Conservation (phyloP, 495 filamentous ascomycete species). For the Aspergillus wentii region DNA sequence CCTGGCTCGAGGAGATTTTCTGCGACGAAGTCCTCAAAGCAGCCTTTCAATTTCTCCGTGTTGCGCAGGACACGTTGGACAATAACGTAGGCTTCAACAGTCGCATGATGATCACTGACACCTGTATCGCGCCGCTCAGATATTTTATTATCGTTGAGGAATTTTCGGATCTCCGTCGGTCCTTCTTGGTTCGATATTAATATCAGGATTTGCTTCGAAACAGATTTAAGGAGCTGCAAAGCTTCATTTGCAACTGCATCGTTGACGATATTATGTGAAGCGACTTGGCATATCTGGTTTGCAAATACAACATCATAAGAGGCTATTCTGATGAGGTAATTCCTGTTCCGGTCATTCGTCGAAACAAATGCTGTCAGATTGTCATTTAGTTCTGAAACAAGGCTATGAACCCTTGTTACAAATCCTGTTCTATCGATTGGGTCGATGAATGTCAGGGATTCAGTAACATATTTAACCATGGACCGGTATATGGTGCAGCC, state of each 20-base stretch:
- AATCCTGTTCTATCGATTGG: slow-evolving; percentile 40
- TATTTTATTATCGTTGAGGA: slow-evolving; percentile 60
- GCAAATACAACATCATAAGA: slow-evolving; percentile 34
- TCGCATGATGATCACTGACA: slow-evolving; percentile 52
- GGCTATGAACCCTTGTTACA: slow-evolving; percentile 23
- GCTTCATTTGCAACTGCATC: slow-evolving; percentile 15
- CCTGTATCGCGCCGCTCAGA: slow-evolving; percentile 55
- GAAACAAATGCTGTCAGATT: slow-evolving; percentile 18
- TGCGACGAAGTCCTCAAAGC: slow-evolving; percentile 51
- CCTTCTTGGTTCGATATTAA: slow-evolving; percentile 33
- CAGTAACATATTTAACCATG: slow-evolving; percentile 44
- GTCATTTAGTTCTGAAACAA: slow-evolving; percentile 25
- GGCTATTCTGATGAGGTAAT: slow-evolving; percentile 17
- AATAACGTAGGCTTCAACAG: slow-evolving; percentile 63
- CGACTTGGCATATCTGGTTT: slow-evolving; percentile 37
- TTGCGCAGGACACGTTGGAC: slow-evolving; percentile 53
- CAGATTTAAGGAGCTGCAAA: slow-evolving; percentile 22
- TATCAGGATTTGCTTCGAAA: slow-evolving; percentile 32
- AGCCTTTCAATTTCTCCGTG: slow-evolving; percentile 22
- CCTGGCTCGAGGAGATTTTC: slow-evolving; percentile 9
- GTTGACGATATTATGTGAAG: slow-evolving; percentile 31
- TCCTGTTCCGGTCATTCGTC: slow-evolving; percentile 11
- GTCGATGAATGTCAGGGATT: slow-evolving; percentile 48
- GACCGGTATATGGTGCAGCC: slow-evolving; percentile 20
- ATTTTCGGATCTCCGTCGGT: slow-evolving; percentile 45